Percentiles rank a stretch among this genome's conserved stretches.
Evolutionary conservation across 345 rosid genomes (phyloP).

Genomic region (Firmiana major): DNA sequence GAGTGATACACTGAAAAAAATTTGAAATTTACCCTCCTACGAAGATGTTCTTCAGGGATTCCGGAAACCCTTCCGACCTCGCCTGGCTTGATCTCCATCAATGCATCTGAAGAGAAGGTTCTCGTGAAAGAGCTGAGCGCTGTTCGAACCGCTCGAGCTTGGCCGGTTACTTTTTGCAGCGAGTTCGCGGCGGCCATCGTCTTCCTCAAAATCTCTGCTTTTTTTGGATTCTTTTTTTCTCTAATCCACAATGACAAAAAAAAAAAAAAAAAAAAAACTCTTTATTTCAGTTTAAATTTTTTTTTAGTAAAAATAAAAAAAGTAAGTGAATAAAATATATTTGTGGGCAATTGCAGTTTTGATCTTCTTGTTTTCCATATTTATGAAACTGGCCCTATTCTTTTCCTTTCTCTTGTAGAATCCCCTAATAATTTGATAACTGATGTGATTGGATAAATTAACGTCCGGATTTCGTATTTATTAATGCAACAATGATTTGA

Average conservation of each 20-base stretch:
- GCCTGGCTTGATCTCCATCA: slow-evolving; percentile 71
- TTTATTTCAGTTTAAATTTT: background rate
- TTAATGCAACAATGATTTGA: background rate
- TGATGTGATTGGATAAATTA: too few species aligned
- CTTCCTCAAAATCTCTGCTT: background rate
- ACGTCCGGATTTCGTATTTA: background rate
- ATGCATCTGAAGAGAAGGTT: slow-evolving; percentile 54
- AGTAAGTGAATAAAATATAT: background rate
- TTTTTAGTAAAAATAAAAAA: background rate
- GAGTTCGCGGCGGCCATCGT: slow-evolving; percentile 62
- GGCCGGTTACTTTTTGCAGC: slow-evolving; percentile 42
- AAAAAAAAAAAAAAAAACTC: background rate
- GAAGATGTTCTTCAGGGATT: slow-evolving; percentile 83
- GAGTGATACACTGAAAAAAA: background rate
- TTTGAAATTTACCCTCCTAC: slow-evolving; percentile 44
- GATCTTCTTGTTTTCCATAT: too few species aligned
- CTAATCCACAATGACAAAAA: background rate
- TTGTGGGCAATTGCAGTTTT: background rate
- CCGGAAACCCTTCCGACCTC: slow-evolving; percentile 92
- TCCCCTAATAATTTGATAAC: background rate
- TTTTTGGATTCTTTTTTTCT: background rate
- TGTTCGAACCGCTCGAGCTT: slow-evolving; percentile 30
- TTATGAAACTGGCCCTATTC: background rate
- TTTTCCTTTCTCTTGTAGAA: background rate
- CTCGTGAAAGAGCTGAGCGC: slow-evolving; percentile 32